These are phyloP conservation scores for Leccinum pellstonianum DNA, from an alignment of 768 basidiomycete genomes.

Conservation along the genomic window DNA sequence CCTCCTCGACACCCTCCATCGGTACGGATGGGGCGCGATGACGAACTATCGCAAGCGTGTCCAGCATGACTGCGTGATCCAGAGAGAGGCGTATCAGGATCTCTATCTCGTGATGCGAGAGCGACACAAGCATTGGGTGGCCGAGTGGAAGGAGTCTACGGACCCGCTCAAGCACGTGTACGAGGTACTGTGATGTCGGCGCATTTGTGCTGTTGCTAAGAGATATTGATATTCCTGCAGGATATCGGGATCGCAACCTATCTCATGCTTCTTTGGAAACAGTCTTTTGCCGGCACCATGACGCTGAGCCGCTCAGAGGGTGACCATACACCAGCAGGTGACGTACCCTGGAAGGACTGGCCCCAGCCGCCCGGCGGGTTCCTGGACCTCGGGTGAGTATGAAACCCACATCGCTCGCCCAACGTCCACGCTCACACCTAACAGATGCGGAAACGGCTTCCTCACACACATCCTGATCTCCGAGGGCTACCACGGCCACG, in stretches of 20 bases:
- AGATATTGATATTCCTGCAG: conserved; percentile 35
- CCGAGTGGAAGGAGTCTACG: conserved; percentile 76
- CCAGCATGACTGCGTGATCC: conserved; percentile 74
- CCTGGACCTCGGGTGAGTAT: conserved; percentile 76
- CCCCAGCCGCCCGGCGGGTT: conserved; percentile 83
- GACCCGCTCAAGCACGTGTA: conserved; percentile 90
- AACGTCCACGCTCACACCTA: background rate
- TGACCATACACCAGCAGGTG: background rate
- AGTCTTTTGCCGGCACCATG: conserved; percentile 44
- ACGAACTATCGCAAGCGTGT: conserved; percentile 87
- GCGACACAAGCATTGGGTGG: conserved; percentile 72
- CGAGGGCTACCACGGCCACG: conserved; percentile 83
- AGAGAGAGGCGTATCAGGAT: conserved; percentile 83
- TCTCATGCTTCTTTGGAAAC: conserved; percentile 88
- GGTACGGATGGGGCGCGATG: conserved; percentile 85
- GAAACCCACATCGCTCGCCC: background rate
- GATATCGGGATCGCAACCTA: conserved; percentile 96
- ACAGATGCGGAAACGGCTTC: conserved; percentile 81
- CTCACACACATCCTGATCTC: conserved; percentile 81
- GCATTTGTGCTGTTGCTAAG: background rate
- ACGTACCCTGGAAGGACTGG: conserved; percentile 66
- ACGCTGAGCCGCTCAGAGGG: background rate
- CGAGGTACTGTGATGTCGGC: conserved; percentile 49
- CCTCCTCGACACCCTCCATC: conserved; percentile 78
- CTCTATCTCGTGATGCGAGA: conserved; percentile 86